Percentiles rank a stretch among this genome's conserved stretches.
Conservation (phyloP, 495 filamentous ascomycete species). For the Mytilinidion resinicola region DNA sequence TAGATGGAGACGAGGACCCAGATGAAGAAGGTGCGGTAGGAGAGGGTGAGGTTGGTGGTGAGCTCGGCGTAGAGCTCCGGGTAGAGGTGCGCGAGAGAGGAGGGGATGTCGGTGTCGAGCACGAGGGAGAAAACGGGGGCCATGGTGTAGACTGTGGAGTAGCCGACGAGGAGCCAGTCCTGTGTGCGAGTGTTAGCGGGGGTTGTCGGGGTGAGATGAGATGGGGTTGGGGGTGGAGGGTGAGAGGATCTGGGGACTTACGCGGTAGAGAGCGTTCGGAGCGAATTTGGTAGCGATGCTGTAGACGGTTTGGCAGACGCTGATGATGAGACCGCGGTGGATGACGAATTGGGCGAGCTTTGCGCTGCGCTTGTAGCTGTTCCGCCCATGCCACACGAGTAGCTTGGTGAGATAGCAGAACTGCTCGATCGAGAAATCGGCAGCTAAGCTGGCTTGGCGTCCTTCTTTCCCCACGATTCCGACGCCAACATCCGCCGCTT, state of each 20-base stretch:
- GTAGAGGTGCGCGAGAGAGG: conserved; percentile 86
- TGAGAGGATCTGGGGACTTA: conserved; percentile 20
- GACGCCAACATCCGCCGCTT: conserved; percentile 94
- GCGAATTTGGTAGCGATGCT: conserved; percentile 86
- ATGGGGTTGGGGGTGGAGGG: no score
- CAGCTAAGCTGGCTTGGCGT: conserved; percentile 85
- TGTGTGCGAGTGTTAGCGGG: no score
- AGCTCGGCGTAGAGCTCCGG: conserved; percentile 97
- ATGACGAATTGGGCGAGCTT: conserved; percentile 99
- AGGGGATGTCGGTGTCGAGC: conserved; percentile 90
- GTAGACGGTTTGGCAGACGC: conserved; percentile 94
- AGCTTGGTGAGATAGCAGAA: conserved; percentile 96
- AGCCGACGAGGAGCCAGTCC: conserved; percentile 96
- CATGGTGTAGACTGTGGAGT: conserved; percentile 94
- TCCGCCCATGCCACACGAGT: conserved; percentile 95
- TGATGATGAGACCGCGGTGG: conserved; percentile 91
- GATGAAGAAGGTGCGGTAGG: conserved; percentile 89
- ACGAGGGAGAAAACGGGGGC: conserved; percentile 92
- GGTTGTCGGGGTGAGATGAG: no score
- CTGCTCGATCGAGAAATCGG: conserved; percentile 91
- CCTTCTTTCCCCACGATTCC: conserved; percentile 99
- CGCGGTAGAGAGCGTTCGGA: conserved; percentile 85
- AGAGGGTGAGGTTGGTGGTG: conserved; percentile 73
- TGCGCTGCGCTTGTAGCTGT: conserved; percentile 90
- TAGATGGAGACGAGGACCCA: conserved; percentile 97